phyloP scores from a whole-genome alignment of 2,329 filamentous ascomycete species.

The Botryotinia narcissicola region DNA sequence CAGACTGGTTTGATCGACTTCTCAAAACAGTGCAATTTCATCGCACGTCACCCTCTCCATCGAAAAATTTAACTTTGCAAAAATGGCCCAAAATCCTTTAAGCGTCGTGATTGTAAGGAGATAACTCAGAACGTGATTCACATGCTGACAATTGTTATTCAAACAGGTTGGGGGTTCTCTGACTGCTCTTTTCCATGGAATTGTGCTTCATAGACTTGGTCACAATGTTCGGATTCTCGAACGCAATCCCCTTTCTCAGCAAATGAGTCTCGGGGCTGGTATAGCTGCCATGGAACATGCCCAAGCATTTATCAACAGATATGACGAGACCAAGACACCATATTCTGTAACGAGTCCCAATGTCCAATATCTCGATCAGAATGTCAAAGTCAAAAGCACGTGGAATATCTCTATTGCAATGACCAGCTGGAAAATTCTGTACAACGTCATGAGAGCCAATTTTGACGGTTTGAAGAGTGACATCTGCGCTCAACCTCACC shows the following conservation, averaged over 20 bases:
- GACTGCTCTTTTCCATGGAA: not conserved
- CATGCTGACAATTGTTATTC: not conserved
- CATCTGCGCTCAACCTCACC: not conserved
- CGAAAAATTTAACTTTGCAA: not conserved
- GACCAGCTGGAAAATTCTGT: constrained; percentile 27
- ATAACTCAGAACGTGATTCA: not conserved
- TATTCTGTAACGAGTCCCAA: not conserved
- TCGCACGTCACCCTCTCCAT: not conserved
- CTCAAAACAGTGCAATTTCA: no score
- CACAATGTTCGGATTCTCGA: constrained; percentile 3
- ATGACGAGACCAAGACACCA: not conserved
- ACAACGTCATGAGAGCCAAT: constrained; percentile 26
- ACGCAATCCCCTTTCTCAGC: not conserved
- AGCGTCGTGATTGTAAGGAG: not conserved
- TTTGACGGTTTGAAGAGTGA: constrained; percentile 28
- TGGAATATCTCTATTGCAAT: not conserved
- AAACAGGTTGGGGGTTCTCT: not conserved
- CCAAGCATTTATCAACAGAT: not conserved
- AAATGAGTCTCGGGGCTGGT: not conserved
- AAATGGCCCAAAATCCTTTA: not conserved
- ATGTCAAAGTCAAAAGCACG: not conserved
- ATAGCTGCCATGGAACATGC: constrained; percentile 11
- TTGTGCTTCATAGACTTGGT: not conserved
- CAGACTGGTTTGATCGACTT: no score
- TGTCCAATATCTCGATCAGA: not conserved